Percentiles rank a stretch among this genome's conserved stretches.
Conservation (phyloP, 768 basidiomycete genomes). For the Boletus tylopilopsis region DNA sequence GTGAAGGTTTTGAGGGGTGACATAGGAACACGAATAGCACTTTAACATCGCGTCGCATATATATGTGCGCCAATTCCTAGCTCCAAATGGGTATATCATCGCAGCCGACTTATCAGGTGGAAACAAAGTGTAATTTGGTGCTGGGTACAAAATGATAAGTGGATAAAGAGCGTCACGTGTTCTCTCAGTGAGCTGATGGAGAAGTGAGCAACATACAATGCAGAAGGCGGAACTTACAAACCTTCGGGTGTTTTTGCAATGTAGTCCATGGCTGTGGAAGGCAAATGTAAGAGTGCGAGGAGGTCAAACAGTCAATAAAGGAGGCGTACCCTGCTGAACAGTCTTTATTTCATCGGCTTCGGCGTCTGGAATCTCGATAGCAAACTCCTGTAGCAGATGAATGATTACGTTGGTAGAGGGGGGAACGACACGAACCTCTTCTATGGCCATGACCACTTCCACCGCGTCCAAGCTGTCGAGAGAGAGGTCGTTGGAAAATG, state of each 20-base stretch:
- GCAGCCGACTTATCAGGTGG: neutral
- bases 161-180: conserved; percentile 5
- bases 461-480: conserved; percentile 93
- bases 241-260: conserved; percentile 91
- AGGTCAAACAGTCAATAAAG: neutral
- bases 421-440: conserved; percentile 58
- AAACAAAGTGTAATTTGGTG: conserved; percentile 16
- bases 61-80: conserved; percentile 6
- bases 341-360: conserved; percentile 95
- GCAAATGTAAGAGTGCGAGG: conserved; percentile 8
- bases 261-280: conserved; percentile 80
- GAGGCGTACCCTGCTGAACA: conserved; percentile 78
- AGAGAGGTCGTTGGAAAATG: conserved; percentile 53
- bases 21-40: conserved; percentile 3
- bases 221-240: conserved; percentile 29
- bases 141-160: conserved; percentile 16
- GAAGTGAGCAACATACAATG: conserved; percentile 8
- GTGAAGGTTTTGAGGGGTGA: conserved; percentile 15
- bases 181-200: conserved; percentile 44
- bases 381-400: conserved; percentile 68
- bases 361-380: conserved; percentile 95
- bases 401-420: conserved; percentile 1
- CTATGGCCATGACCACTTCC: conserved; percentile 98
- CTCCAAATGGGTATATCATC: conserved; percentile 7
- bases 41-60: neutral